Percentiles rank a stretch among this genome's conserved stretches.
Conservation (phyloP, 139 green algal species). For the Chlamydomonas asymmetrica region DNA sequence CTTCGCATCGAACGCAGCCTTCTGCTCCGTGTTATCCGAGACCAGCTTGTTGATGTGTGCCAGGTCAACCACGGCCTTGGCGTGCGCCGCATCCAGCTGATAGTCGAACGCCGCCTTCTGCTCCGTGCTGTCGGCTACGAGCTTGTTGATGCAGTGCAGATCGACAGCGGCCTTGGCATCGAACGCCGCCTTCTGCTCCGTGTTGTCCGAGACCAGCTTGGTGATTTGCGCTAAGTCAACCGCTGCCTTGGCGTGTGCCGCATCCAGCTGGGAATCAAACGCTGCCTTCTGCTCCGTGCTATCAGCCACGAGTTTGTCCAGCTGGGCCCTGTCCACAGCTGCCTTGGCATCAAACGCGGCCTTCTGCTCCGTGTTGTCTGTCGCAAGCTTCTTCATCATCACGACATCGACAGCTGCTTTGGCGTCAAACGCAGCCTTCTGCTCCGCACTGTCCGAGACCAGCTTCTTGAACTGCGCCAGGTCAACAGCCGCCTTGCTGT, state of each 20-base stretch:
- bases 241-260: background rate
- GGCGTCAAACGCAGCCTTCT: conserved; percentile 21
- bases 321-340: too few relatives aligned
- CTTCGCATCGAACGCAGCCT: conserved; percentile 22
- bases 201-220: background rate
- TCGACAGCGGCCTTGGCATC: too few relatives aligned
- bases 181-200: too few relatives aligned
- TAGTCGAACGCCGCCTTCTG: conserved; percentile 24
- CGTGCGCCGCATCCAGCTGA: too few relatives aligned
- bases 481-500: conserved; percentile 11
- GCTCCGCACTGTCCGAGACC: conserved; percentile 13
- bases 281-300: background rate
- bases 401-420: too few relatives aligned
- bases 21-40: conserved; percentile 15
- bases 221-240: background rate
- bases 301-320: conserved; percentile 1
- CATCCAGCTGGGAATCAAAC: background rate
- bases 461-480: conserved; percentile 31
- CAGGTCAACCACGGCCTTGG: too few relatives aligned
- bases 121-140: conserved; percentile 23
- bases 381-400: conserved; percentile 20
- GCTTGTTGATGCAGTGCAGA: conserved; percentile 25
- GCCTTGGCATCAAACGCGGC: conserved; percentile 22
- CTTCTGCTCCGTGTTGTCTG: conserved; percentile 23
- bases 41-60: too few relatives aligned